Conservation (phyloP, 225 moss, liverwort and hornwort genomes). For the Asterella californica region DNA sequence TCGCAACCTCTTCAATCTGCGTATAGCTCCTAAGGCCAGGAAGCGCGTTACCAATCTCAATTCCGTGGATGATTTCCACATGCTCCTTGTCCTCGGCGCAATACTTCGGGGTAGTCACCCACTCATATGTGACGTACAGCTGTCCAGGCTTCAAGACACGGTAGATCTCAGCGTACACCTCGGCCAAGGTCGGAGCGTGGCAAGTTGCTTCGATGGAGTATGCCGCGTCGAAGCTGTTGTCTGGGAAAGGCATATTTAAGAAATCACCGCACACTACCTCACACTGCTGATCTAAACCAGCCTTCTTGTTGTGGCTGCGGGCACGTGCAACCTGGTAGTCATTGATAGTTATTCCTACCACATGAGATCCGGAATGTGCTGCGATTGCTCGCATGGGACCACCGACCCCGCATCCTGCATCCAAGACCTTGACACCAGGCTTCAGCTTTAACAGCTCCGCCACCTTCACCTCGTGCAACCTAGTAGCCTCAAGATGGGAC, state of each 20-base stretch:
- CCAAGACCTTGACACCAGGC: constrained; percentile 65
- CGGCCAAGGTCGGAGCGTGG: constrained; percentile 81
- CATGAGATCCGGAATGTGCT: constrained; percentile 64
- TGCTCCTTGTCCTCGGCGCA: constrained; percentile 52
- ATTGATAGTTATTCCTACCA: constrained; percentile 89
- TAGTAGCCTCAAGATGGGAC: constrained; percentile 73
- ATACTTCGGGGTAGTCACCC: constrained; percentile 92
- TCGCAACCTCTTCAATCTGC: constrained; percentile 79
- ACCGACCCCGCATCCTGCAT: constrained; percentile 91
- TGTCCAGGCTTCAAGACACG: constrained; percentile 86
- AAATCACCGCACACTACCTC: constrained; percentile 93
- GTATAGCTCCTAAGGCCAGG: constrained; percentile 70
- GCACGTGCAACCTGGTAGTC: constrained; percentile 94
- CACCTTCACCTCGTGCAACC: constrained; percentile 89
- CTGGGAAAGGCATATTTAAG: constrained; percentile 78
- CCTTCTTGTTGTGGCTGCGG: constrained; percentile 82
- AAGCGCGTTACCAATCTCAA: constrained; percentile 89
- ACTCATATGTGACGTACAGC: constrained; percentile 86
- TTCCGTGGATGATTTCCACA: constrained; percentile 83
- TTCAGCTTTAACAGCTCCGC: constrained; percentile 67
- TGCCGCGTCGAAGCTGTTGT: constrained; percentile 70
- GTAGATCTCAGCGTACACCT: constrained; percentile 78
- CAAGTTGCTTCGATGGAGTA: constrained; percentile 95
- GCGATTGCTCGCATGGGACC: constrained; percentile 98
- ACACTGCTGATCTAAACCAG: constrained; percentile 67